Base-by-base conservation (phyloP, 176 grass and related monocot genomes). In the Melocanna baccifera region DNA sequence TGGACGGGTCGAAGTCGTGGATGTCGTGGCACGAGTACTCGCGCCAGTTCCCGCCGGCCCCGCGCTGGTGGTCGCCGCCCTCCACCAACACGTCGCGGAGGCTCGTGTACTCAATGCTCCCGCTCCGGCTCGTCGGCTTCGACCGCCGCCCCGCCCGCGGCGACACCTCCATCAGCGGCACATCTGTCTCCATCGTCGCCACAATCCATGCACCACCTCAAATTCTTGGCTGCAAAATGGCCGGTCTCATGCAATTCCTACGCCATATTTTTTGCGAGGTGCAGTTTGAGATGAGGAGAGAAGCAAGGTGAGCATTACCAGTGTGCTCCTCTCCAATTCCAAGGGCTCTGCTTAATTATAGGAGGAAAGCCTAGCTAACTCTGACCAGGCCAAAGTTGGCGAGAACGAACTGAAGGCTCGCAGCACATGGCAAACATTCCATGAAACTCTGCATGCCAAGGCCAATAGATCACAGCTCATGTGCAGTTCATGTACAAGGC, bases 21-120 rank as follows among this genome's bases (percentile, higher is more conserved):
- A 84, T 78, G 66, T 83, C 76, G 43, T 43, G 18, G 76, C 50
- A n/a, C 22, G 74, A 78, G 76, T 76, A 76, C 22, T 82, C 79
- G 47, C 68, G 55, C 68, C 75, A 84, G 69, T 48, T 65, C 29
- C 72, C 37, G 14, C 30, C 36, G 53, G 20, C 22, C 20, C 53
- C 53, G 53, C 20, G 53, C 8, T 59, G 46, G 4, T 26, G 28
- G 53, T 45, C 20, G 9, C 68, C 28, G 28, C 78, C 81, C 22
- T 83, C 85, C 47, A 86, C 83, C 9, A 98, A 42, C 69, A 95
- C 84, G 82, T 97, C 95, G 42, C 91, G 84, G 77, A 97, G 90
- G 75, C 92, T 98, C 34, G 85, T 98, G 91, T 93, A 98, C 84
- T 91, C 85, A 19, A 84, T 69, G 28, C 55, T 81, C 34, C 25